Base-by-base conservation (phyloP, 768 basidiomycete genomes). In the Lentinula sp. region DNA sequence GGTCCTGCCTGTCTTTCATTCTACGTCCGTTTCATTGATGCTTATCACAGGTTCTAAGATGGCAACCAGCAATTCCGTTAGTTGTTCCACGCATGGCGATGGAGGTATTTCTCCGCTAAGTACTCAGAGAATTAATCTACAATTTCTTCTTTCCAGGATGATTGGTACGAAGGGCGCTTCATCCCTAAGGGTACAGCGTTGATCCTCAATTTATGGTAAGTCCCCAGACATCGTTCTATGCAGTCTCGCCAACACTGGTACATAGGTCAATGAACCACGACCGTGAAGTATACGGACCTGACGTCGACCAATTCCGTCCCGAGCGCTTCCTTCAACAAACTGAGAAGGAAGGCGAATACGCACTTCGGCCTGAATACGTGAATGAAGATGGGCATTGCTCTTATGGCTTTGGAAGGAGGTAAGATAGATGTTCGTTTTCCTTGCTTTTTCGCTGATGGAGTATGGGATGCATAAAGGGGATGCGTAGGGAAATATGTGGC, bases 111-210 rank as follows among this genome's bases (percentile, higher is more conserved):
- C 36, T 9, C 49, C 18, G 18, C 3, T 56, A 20, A 10, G 33
- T 20, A 45, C 4, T 37, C 6, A 45, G 75, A 74, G 67, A 23
- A 66, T 75, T 6, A 77, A 77, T 39, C 60, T 65, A 51, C 33
- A 13, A 0, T 33, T 35, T 35, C n/a, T 13, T 35, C 18, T 9
- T 71, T 66, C 7, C 70, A 72, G 59, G 79, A 83, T 50, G 81
- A 83, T 61, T 66, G 73, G 3, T 83, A 79, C 60, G 72, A 77
- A 2, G 80, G 77, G 1, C 75, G 77, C 61, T 70, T 70, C 43
- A 79, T 83, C 45, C 81, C 80, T 0, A 76, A 79, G 62, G 78
- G 73, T 7, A 56, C 54, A 32, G 36, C 35, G 5, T 2, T 36
- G 15, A 56, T 56, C 8, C 32, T 36, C 12, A 56, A 56, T 15